Evolutionary conservation across 2,329 filamentous ascomycete species (phyloP).

Genomic region (Botrytis deweyae): DNA sequence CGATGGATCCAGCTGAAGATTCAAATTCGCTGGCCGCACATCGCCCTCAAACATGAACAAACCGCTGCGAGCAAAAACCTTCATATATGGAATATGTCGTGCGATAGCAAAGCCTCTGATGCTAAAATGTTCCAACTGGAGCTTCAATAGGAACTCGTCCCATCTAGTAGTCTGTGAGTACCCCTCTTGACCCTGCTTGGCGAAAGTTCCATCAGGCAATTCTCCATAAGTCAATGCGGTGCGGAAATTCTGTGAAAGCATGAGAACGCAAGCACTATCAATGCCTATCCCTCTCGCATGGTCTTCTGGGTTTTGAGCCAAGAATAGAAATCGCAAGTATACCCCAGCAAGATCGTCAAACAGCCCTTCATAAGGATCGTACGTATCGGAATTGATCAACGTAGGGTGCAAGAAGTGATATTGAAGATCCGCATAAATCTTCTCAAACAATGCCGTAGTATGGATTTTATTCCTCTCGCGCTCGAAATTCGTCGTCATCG

Average conservation of each 20-base stretch:
- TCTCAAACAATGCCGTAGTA: neutral
- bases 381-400: conserved; percentile 2
- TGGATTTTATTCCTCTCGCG: neutral
- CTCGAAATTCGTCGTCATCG: too few species aligned
- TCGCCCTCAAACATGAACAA: neutral
- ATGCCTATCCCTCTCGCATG: neutral
- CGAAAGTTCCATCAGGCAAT: neutral
- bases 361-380: neutral
- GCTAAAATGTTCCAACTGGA: neutral
- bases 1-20: neutral
- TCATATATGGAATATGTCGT: conserved; percentile 13
- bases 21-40: neutral
- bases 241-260: conserved; percentile 9
- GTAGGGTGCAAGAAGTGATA: conserved; percentile 11
- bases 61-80: neutral
- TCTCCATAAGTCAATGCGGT: conserved; percentile 1
- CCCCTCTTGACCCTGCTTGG: neutral
- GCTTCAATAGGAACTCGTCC: neutral
- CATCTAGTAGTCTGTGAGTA: neutral
- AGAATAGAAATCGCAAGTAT: neutral
- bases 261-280: conserved; percentile 11
- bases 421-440: conserved; percentile 9
- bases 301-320: neutral
- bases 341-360: neutral
- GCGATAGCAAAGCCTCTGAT: conserved; percentile 16